A percentile compares a stretch with the other conserved stretches of the same genome.
phyloP scores from a whole-genome alignment of 805 yeast genomes.

The Candida manassasensis region DNA sequence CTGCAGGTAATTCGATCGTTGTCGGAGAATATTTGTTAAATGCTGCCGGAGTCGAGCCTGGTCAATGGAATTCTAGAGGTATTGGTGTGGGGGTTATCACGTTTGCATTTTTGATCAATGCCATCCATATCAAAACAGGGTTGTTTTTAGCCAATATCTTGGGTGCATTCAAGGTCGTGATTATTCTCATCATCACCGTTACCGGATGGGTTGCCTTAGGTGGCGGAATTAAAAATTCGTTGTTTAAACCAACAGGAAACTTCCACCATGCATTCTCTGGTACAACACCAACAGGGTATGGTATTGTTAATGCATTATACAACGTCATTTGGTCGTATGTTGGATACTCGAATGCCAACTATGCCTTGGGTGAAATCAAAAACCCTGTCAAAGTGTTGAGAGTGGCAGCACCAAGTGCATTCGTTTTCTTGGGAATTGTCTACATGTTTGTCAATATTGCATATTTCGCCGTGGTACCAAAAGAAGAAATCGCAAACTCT shows the following conservation, averaged over 20 bases:
- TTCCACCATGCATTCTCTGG: conserved; percentile 57
- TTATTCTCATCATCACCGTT: conserved; percentile 62
- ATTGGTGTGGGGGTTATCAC: conserved; percentile 72
- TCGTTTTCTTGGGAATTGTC: conserved; percentile 54
- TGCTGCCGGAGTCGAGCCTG: conserved; percentile 65
- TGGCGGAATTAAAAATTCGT: conserved; percentile 54
- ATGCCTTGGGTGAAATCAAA: conserved; percentile 74
- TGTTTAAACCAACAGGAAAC: conserved; percentile 51
- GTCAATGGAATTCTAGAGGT: conserved; percentile 74
- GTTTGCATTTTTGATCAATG: conserved; percentile 62
- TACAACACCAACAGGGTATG: conserved; percentile 53
- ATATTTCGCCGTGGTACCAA: conserved; percentile 77
- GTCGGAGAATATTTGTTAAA: conserved; percentile 73
- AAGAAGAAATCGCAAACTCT: conserved; percentile 52
- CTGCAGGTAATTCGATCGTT: conserved; percentile 77
- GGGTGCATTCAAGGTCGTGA: conserved; percentile 70
- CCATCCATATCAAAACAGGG: conserved; percentile 59
- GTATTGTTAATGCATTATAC: conserved; percentile 70
- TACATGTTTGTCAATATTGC: conserved; percentile 77
- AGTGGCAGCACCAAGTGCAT: conserved; percentile 72
- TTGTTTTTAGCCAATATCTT: conserved; percentile 56
- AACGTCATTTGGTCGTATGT: conserved; percentile 82
- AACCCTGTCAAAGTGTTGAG: conserved; percentile 67
- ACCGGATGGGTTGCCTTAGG: conserved; percentile 84
- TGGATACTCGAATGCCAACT: conserved; percentile 80